These are phyloP conservation scores for Coprinopsis cinerea DNA, from an alignment of 768 basidiomycete species.

Conservation along the genomic window DNA sequence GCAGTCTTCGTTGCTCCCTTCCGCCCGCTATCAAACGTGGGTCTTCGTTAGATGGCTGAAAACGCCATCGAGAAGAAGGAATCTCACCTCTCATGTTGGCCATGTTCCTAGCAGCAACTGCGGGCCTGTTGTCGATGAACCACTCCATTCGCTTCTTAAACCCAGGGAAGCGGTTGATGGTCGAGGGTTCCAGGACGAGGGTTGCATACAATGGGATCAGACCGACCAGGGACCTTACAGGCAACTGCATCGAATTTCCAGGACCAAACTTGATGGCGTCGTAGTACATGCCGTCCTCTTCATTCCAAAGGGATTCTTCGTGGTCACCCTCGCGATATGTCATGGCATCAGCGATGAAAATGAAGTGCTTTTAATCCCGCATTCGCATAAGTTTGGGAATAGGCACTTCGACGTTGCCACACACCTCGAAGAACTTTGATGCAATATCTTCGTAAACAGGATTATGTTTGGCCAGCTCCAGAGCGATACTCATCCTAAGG, in stretches of 20 bases:
- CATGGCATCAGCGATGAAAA: conserved; percentile 99
- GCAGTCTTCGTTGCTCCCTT: conserved; percentile 77
- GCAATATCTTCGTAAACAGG: conserved; percentile 98
- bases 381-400: background rate
- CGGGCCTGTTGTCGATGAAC: conserved; percentile 93
- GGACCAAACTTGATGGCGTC: conserved; percentile 90
- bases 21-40: conserved; percentile 39
- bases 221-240: conserved; percentile 93
- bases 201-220: conserved; percentile 96
- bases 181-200: conserved; percentile 84
- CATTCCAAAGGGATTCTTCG: conserved; percentile 88
- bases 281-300: conserved; percentile 97
- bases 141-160: conserved; percentile 99
- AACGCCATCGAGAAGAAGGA: background rate
- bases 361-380: conserved; percentile 66
- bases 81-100: conserved; percentile 85
- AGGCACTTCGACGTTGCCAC: conserved; percentile 5
- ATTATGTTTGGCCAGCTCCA: conserved; percentile 97
- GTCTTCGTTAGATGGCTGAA: conserved; percentile 2
- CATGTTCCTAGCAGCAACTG: conserved; percentile 85
- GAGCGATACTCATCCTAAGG: conserved; percentile 87
- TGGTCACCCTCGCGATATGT: conserved; percentile 79
- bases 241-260: conserved; percentile 81
- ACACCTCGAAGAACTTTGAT: conserved; percentile 91
- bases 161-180: conserved; percentile 88